Base-by-base conservation (phyloP, 345 rosid genomes). In the Brassica nigra region DNA sequence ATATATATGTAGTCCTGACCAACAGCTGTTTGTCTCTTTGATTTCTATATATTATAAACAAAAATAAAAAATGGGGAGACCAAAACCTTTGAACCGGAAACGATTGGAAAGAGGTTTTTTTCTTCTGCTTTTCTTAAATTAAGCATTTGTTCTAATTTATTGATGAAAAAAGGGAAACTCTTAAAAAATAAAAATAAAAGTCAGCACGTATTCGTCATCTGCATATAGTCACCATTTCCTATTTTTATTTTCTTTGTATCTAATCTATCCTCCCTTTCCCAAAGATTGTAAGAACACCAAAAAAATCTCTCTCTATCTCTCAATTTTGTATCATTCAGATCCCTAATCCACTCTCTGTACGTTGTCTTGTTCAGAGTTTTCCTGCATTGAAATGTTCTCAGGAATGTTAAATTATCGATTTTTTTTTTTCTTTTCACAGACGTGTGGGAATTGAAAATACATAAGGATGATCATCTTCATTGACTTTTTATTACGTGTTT, bases 201-300 rank as follows among this genome's bases (percentile, higher is more conserved):
- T 12, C 6, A 70, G 80, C 80, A 77, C 80, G 76, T 62, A 52
- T 62, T 62, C 55, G 70, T 62, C 30, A 52, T 39, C 61, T 4
- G 79, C 79, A 58, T 47, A 55, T 76, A 54, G 23, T 16, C 23
- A n/a, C 62, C 62, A 69, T 44, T 61, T 69, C 31, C 76, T 69
- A 57, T 16, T 76, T 47, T 27, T 34, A 18, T 4, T 6, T 65
- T 64, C 28, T 49, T 59, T 69, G 15, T 64, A 15, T 57, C 76
- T 52, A n/a, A 52, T 52, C 57, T n/a, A 66, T 55, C 70, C 12
- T 65, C 70, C 36, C 37, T 65, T 65, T 30, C 70, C 5, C 70
- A 52, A 52, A 54, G 11, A 70, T 72, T 70, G 81, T 78, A 72
- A 78, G 81, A 78, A 78, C 77, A 57, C 34, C 77, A 71, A 55